phyloP scores from a whole-genome alignment of 768 basidiomycete genomes.

The Boletus pseudo-olivaceus region DNA sequence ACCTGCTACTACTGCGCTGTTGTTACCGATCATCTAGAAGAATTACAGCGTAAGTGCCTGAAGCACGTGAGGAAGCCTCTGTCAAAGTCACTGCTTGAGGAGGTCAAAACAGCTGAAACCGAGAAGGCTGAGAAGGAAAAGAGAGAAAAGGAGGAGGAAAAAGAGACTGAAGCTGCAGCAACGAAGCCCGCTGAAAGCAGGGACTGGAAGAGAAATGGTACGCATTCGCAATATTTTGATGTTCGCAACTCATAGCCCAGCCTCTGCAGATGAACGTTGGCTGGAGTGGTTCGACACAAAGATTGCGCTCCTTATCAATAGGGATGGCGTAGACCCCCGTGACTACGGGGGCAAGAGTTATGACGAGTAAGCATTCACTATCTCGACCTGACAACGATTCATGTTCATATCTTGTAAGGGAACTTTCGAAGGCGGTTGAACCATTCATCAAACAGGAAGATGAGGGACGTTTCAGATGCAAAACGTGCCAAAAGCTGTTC shows the following conservation, averaged over 20 bases:
- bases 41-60: conserved; percentile 92
- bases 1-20: conserved; percentile 98
- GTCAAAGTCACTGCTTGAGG: conserved; percentile 58
- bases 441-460: conserved; percentile 92
- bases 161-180: conserved; percentile 34
- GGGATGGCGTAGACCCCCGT: conserved; percentile 75
- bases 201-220: conserved; percentile 68
- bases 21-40: conserved; percentile 89
- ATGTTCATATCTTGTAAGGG: conserved; percentile 45
- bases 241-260: conserved; percentile 8
- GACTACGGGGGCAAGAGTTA: conserved; percentile 87
- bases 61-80: conserved; percentile 82
- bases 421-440: conserved; percentile 74
- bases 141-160: conserved; percentile 42
- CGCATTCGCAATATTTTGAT: conserved; percentile 17
- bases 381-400: conserved; percentile 3
- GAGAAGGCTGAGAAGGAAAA: conserved; percentile 46
- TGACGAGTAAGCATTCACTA: conserved; percentile 67
- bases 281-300: conserved; percentile 86
- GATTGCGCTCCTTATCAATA: conserved; percentile 75
- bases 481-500: conserved; percentile 95
- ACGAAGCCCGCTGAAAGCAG: conserved; percentile 41
- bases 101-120: conserved; percentile 52
- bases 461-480: conserved; percentile 95
- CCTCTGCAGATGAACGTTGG: conserved; percentile 75